These are phyloP conservation scores for Sedum album DNA, from an alignment of 164 flowering plant species.

Conservation along the genomic window DNA sequence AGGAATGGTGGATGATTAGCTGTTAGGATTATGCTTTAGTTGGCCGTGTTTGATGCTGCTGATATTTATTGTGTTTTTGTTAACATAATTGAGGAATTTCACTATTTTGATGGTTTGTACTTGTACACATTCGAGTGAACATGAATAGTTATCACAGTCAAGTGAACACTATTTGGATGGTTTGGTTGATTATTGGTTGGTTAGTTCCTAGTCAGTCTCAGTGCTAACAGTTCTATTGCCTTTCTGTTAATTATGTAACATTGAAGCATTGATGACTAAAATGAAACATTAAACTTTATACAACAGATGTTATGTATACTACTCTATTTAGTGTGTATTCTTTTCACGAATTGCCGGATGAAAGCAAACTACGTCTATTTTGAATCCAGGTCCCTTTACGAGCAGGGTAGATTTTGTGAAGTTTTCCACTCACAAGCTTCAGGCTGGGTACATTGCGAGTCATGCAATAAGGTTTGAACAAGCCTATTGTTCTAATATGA, in stretches of 20 bases:
- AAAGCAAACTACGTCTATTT: background rate
- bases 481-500: background rate
- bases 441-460: constrained; percentile 88
- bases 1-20: too few species aligned
- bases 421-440: constrained; percentile 54
- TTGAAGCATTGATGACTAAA: background rate
- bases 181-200: background rate
- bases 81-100: too few species aligned
- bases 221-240: background rate
- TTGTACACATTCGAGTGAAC: too few species aligned
- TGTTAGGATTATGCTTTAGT: too few species aligned
- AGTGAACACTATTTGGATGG: too few species aligned
- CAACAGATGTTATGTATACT: background rate
- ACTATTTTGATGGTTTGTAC: too few species aligned
- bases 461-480: constrained; percentile 73
- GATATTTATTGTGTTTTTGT: too few species aligned
- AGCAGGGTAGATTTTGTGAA: constrained; percentile 67
- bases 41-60: too few species aligned
- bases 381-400: constrained; percentile 50
- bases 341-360: background rate
- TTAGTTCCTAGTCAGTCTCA: background rate
- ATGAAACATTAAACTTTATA: background rate
- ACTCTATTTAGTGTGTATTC: background rate
- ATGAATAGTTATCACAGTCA: too few species aligned
- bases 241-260: background rate